Base-by-base conservation (phyloP, 2,329 filamentous ascomycete genomes). In the Penicillium occitanis region DNA sequence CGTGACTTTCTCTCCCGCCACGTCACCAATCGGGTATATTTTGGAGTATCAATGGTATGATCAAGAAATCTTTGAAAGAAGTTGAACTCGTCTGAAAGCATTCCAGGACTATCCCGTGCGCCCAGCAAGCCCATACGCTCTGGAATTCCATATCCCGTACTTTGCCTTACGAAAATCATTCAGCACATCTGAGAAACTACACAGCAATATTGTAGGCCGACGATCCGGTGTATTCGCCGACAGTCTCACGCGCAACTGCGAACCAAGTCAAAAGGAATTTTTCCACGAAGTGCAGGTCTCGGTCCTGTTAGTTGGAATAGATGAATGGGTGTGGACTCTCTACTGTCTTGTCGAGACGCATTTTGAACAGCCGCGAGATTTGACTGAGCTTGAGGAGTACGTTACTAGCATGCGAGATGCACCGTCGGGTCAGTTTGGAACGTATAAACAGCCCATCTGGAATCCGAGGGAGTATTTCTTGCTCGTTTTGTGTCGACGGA, bases 321-420 rank as follows among this genome's bases (percentile, higher is more conserved):
- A 55, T 30, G 48, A 63, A 3, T 63, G 61, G 61, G 61, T 55
- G 14, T 55, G 61, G 61, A 63, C 61, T 3, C 61, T 63, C 25
- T 55, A 63, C 37, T 63, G 46, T 55, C 35, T 53, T 11, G 61
- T 63, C 17, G 61, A 63, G 25, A 2, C 1, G 0, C 46, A 55
- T 5, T 63, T 63, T 33, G 61, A 63, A 55, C 13, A 44, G 35
- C 2, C 13, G 30, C n/a, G 22, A 0, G 3, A 63, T 40, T 2
- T 5, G 13, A 1, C 35, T 2, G 37, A 55, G 37, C 61, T 63
- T 19, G 50, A 63, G 11, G 5, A 44, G 19, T 44, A 44, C 17
- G 61, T 55, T 44, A 42, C n/a, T 17, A 3, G 7, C 10, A 53
- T 28, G 33, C 13, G 13, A 13, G 61, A 63, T 63, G 61, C 61